Evolutionary conservation across 306 rosid genomes (phyloP), one percentile per base, ranked within the genome.

Genomic region (Alnus rubra): DNA sequence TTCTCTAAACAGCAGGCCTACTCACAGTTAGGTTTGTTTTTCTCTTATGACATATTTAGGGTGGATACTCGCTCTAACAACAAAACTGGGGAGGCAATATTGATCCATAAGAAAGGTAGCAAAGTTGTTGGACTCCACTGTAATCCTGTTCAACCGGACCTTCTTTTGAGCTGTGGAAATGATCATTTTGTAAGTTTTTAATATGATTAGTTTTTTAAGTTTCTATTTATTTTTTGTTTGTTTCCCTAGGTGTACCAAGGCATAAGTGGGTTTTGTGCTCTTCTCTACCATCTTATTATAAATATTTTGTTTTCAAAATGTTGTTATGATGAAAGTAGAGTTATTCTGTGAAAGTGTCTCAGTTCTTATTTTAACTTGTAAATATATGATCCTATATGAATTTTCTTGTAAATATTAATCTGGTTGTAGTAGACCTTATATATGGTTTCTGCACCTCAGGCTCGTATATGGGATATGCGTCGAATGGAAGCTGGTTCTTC

Each of bases 391-490:
- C 4, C 9, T 5, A 16, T 69, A 49, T 77, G 39, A 30, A 44
- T 68, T 18, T 76, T 73, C 28, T 14, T 65, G 7, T 19, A 31
- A 28, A 15, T 59, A 74, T n/a, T 64, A 1, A 30, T 35, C 5
- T 77, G 74, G 48, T 74, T 49, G 3, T 76, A 59, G 74, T 77
- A 59, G 58, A 55, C 64, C 35, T 59, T 53, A 60, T 68, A 49
- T 62, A 63, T 69, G 78, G 16, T 76, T 60, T 84, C 39, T 79
- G 33, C 73, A 33, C 69, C 52, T 74, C 87, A 94, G 98, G 98
- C 98, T 80, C 97, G 97, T 39, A 81, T 94, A 60, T 94, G 98
- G 98, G 97, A 94, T 86, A 74, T 92, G 80, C 97, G 98, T 58
- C 87, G 73, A 60, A 53, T 94, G 19, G 94, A 88, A 84, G 80